Evolutionary conservation across 805 yeast species (phyloP).

Genomic region (Spathaspora gorwiae): DNA sequence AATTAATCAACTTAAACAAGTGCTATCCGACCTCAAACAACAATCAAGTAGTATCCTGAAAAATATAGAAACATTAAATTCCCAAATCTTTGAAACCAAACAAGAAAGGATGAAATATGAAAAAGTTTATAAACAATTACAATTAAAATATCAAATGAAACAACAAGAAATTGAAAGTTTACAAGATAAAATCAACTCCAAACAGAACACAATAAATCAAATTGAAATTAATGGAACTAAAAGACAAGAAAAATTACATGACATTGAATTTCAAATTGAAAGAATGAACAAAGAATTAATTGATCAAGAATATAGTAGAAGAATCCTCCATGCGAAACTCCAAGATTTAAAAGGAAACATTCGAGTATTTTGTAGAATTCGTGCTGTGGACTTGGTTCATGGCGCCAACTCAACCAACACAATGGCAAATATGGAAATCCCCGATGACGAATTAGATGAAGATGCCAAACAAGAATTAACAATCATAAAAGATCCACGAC

Average conservation of each 20-base stretch:
- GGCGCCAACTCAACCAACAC: too few relatives aligned
- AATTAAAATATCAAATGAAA: constrained; percentile 7
- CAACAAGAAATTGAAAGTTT: constrained; percentile 14
- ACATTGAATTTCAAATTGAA: constrained; percentile 6
- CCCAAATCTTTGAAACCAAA: constrained; percentile 1
- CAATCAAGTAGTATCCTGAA: background rate
- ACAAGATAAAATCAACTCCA: constrained; percentile 6
- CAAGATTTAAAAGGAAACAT: constrained; percentile 92
- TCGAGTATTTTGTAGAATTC: constrained; percentile 80
- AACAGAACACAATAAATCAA: constrained; percentile 7
- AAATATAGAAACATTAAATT: background rate
- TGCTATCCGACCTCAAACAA: background rate
- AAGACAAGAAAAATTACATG: constrained; percentile 6
- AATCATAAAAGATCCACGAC: constrained; percentile 12
- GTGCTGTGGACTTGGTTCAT: constrained; percentile 46
- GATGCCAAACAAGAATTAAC: constrained; percentile 33
- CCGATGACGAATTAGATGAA: constrained; percentile 25
- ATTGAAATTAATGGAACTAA: constrained; percentile 6
- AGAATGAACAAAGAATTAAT: constrained; percentile 31
- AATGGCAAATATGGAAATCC: constrained; percentile 15
- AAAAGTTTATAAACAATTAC: constrained; percentile 2
- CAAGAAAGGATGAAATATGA: background rate
- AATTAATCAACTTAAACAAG: constrained; percentile 2
- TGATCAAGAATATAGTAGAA: constrained; percentile 51
- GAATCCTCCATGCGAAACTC: constrained; percentile 64